A percentile compares a stretch with the other conserved stretches of the same genome.
These are phyloP conservation scores for Zanthoxylum bungeanum DNA, from an alignment of 345 rosid genomes.

Conservation along the genomic window DNA sequence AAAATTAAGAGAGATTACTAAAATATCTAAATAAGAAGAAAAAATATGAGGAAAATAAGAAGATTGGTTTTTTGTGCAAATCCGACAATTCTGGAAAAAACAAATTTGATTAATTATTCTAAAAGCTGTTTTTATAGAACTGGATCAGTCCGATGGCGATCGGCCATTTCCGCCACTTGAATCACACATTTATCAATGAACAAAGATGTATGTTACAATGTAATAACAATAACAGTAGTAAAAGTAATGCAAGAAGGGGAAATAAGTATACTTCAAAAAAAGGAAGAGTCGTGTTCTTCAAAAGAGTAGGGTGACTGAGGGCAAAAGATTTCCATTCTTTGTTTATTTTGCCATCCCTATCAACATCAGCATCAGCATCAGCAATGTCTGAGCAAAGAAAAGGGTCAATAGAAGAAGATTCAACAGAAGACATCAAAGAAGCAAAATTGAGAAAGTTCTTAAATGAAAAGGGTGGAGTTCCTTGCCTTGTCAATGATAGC, in stretches of 20 bases:
- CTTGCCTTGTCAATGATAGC: constrained; percentile 28
- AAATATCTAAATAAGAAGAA: no score
- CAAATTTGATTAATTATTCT: no score
- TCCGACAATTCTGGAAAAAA: no score
- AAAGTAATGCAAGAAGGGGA: background rate
- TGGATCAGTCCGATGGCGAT: no score
- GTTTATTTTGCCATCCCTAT: constrained; percentile 52
- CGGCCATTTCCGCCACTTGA: no score
- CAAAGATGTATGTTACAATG: no score
- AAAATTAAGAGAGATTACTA: no score
- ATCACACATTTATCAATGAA: no score
- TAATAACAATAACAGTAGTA: no score
- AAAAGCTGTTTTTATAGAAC: no score
- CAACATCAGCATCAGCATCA: constrained; percentile 48
- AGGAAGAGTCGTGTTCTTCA: constrained; percentile 63
- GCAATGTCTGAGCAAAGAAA: constrained; percentile 39
- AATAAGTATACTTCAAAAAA: constrained; percentile 37
- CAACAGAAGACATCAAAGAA: background rate
- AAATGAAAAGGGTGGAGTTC: background rate
- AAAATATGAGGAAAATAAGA: no score
- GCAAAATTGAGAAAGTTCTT: background rate
- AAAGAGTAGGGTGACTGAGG: constrained; percentile 39
- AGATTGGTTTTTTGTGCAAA: no score
- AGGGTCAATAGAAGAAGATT: background rate
- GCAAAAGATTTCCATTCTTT: constrained; percentile 55